A percentile compares a stretch with the other conserved stretches of the same genome.
Evolutionary conservation across 108 stramenopile species (phyloP).

Genomic region (Thalassiosira profunda): DNA sequence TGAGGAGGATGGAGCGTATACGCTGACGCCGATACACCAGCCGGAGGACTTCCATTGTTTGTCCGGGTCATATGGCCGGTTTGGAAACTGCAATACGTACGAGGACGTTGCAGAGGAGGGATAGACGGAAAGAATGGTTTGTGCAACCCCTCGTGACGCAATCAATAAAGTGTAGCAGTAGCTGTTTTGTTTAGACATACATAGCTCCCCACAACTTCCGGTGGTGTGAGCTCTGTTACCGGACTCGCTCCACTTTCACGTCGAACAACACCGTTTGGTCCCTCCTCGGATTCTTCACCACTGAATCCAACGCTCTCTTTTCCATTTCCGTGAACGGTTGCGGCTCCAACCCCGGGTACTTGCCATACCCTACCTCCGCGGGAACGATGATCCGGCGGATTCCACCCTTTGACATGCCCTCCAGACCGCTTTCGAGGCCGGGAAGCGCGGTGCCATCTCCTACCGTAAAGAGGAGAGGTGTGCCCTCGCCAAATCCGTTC

Average conservation of each 20-base stretch:
- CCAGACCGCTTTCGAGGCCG: slow-evolving; percentile 62
- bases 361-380: slow-evolving; percentile 52
- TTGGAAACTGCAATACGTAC: slow-evolving; percentile 48
- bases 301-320: slow-evolving; percentile 69
- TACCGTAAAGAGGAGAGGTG: slow-evolving; percentile 55
- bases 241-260: slow-evolving; percentile 67
- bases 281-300: slow-evolving; percentile 68
- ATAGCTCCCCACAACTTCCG: no score
- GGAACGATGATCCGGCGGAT: slow-evolving; percentile 68
- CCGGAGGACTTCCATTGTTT: slow-evolving; percentile 87
- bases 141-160: no score
- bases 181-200: no score
- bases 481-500: slow-evolving; percentile 70
- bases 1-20: slow-evolving; percentile 50
- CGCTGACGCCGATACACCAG: slow-evolving; percentile 64
- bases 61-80: slow-evolving; percentile 67
- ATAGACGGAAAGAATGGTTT: no score
- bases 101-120: no score
- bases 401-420: slow-evolving; percentile 63
- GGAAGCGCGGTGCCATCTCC: slow-evolving; percentile 63
- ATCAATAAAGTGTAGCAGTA: no score
- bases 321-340: slow-evolving; percentile 60
- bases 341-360: slow-evolving; percentile 59
- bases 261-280: slow-evolving; percentile 76
- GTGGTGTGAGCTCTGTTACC: slow-evolving; percentile 32